Evolutionary conservation across 2,329 filamentous ascomycete species (phyloP), one percentile per base, ranked within the genome.

Genomic region (Didymella sp.): DNA sequence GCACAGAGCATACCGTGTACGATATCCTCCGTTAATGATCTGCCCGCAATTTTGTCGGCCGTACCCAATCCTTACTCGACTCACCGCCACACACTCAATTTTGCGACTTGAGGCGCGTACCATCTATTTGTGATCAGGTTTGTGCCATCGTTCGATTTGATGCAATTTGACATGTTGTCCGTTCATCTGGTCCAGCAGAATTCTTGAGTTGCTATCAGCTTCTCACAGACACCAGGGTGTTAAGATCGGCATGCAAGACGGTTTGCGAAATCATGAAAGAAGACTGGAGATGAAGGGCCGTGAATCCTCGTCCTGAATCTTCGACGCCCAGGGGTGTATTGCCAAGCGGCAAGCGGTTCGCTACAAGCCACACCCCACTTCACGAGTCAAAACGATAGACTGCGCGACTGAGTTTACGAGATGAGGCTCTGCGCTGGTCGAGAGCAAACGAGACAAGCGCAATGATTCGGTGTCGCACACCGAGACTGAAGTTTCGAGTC

Each of bases 21-120:
- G 31, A 52, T 57, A 48, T 48, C 38, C 44, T 53, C 63, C 62
- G 55, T 53, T 51, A 53, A 59, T 64, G 59, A 68, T 68, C 63
- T 68, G 56, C 65, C 56, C 49, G 48, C 63, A 57, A 65, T 65
- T 50, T 60, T 55, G 55, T 62, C 38, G 50, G 51, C 59, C 54
- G 50, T 62, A 56, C 58, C 60, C 58, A 62, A 66, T 58, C 54
- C 55, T 53, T 55, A 40, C 54, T 53, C 41, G 52, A 40, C 59
- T 66, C 64, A 67, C 64, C 64, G 64, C 64, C 64, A 64, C 59
- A 64, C 33, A 33, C 40, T 46, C 56, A 58, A 56, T 43, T 56
- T 52, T 53, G 51, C 38, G 45, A 43, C 52, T 41, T 61, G 56
- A 54, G 55, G 56, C 50, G 50, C 56, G 50, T 50, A 49, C 22